A percentile compares a stretch with the other conserved stretches of the same genome.
These are phyloP conservation scores for Kazachstania martiniae DNA, from an alignment of 805 yeast genomes.

Conservation along the genomic window DNA sequence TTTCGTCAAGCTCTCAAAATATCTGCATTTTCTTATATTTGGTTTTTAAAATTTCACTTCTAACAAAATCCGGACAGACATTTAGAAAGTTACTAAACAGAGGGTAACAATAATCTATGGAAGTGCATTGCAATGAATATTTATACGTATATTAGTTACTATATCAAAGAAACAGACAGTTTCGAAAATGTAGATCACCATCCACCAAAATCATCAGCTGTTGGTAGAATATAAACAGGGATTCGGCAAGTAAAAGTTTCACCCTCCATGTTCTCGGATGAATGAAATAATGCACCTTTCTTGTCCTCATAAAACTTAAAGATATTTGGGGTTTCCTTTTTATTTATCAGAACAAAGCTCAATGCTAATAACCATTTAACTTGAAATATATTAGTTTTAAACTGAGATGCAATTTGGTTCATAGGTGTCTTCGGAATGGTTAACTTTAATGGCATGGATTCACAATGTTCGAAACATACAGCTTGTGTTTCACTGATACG, in stretches of 20 bases:
- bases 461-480: constrained; percentile 22
- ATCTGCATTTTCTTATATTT: too few species aligned
- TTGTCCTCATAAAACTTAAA: constrained; percentile 27
- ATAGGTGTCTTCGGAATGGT: constrained; percentile 27
- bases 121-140: too few species aligned
- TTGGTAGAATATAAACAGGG: constrained; percentile 37
- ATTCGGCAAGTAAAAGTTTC: constrained; percentile 34
- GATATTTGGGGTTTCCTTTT: constrained; percentile 7
- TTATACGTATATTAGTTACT: too few species aligned
- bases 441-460: constrained; percentile 21
- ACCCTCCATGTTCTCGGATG: constrained; percentile 29
- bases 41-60: too few species aligned
- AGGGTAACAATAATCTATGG: too few species aligned
- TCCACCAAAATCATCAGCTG: constrained; percentile 39
- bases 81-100: too few species aligned
- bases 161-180: too few species aligned
- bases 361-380: constrained; percentile 30
- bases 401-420: constrained; percentile 29
- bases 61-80: too few species aligned
- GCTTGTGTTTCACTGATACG: constrained; percentile 25
- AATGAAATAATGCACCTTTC: constrained; percentile 27
- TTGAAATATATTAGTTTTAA: constrained; percentile 32
- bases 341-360: constrained; percentile 27
- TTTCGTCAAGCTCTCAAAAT: too few species aligned
- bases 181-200: constrained; percentile 25